These are phyloP conservation scores for Hyparrhenia diplandra DNA, from an alignment of 176 grass and related monocot species.

Conservation along the genomic window DNA sequence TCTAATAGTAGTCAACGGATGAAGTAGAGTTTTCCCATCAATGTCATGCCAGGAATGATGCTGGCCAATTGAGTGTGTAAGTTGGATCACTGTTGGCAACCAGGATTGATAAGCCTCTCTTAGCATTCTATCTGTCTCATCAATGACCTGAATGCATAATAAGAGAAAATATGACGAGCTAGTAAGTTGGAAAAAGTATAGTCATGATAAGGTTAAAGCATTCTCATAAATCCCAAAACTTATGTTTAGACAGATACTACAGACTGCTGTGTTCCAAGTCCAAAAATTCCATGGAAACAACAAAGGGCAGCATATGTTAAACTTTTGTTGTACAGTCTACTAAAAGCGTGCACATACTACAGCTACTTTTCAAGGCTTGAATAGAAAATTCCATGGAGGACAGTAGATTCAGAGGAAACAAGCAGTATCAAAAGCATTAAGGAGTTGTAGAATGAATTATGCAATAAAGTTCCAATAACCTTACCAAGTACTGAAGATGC, in stretches of 20 bases:
- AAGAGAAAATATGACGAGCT: conserved; percentile 5
- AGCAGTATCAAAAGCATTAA: not conserved
- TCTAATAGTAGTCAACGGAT: conserved; percentile 73
- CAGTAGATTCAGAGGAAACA: not conserved
- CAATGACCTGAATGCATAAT: conserved; percentile 59
- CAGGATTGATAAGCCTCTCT: conserved; percentile 94
- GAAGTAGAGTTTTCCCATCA: conserved; percentile 23
- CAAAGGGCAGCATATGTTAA: too few relatives aligned
- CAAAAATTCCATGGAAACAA: conserved; percentile 4
- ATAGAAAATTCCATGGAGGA: not conserved
- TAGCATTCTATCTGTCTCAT: conserved; percentile 87
- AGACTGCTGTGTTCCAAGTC: not conserved
- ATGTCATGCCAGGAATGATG: conserved; percentile 14
- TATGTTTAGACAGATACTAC: not conserved
- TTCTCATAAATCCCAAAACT: not conserved
- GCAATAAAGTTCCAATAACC: not conserved
- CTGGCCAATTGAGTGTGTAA: conserved; percentile 45
- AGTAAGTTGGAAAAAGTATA: too few relatives aligned
- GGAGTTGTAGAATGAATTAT: not conserved
- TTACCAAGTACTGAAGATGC: conserved; percentile 93
- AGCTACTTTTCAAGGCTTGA: not conserved
- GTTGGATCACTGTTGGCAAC: conserved; percentile 79
- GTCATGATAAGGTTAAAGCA: not conserved
- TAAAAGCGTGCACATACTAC: not conserved
- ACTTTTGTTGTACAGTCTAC: not conserved